Conservation (phyloP, 2,329 filamentous ascomycete species). For the Sclerotinia minor region DNA sequence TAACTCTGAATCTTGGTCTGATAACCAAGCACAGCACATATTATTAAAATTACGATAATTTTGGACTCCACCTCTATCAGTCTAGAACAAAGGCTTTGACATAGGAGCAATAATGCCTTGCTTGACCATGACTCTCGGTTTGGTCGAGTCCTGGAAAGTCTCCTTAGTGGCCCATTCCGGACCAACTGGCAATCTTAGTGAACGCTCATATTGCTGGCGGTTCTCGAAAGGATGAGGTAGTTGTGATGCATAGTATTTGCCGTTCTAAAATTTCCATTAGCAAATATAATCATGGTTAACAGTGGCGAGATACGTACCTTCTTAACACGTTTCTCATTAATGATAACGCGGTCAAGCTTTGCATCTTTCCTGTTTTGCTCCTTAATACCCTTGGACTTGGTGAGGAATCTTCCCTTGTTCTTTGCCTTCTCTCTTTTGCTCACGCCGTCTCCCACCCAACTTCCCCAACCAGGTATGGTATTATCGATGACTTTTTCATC, state of each 20-base stretch:
- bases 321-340: conserved; percentile 86
- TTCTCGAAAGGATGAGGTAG: conserved; percentile 91
- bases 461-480: conserved; percentile 91
- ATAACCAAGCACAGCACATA: not conserved
- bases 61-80: not conserved
- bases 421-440: conserved; percentile 66
- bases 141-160: conserved; percentile 84
- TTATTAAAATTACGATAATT: not conserved
- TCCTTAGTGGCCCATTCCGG: conserved; percentile 97
- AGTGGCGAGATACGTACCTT: conserved; percentile 60
- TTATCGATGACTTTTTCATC: conserved; percentile 80
- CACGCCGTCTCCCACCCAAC: conserved; percentile 83
- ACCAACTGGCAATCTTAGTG: conserved; percentile 81
- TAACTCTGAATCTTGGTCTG: no score
- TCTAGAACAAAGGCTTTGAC: conserved; percentile 62
- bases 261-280: conserved; percentile 57
- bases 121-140: conserved; percentile 87
- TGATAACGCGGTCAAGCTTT: conserved; percentile 80
- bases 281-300: not conserved
- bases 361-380: conserved; percentile 76
- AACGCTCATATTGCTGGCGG: conserved; percentile 84
- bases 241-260: conserved; percentile 79
- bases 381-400: conserved; percentile 71
- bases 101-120: conserved; percentile 88
- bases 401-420: conserved; percentile 62